Evolutionary conservation across 805 yeast genomes (phyloP).

Genomic region (Wickerhamomyces bovis): DNA sequence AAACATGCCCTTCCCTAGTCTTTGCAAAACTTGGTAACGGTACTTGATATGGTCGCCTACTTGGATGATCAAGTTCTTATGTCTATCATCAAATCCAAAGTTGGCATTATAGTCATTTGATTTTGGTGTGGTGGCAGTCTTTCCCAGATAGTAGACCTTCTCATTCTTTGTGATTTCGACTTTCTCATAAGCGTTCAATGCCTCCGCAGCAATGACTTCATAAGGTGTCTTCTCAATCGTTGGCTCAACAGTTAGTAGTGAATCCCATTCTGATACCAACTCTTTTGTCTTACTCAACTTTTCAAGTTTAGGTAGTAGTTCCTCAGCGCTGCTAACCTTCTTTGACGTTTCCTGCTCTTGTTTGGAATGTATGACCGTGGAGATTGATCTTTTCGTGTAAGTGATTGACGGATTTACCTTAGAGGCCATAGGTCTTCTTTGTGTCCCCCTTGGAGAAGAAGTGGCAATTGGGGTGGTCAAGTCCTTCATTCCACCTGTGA

Average conservation of each 20-base stretch:
- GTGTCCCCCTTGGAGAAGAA: constrained; percentile 4
- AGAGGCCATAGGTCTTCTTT: not conserved
- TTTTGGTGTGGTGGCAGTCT: constrained; percentile 1
- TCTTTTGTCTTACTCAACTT: constrained; percentile 13
- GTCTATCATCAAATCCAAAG: constrained; percentile 64
- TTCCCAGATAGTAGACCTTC: constrained; percentile 47
- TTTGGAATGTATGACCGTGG: not conserved
- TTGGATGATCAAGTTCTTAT: constrained; percentile 52
- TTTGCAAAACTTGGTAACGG: constrained; percentile 54
- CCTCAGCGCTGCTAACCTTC: constrained; percentile 7
- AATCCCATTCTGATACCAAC: constrained; percentile 6
- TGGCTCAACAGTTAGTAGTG: not conserved
- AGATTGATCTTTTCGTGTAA: not conserved
- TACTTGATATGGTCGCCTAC: constrained; percentile 70
- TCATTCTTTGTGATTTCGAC: constrained; percentile 51
- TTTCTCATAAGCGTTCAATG: constrained; percentile 48
- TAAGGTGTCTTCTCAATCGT: not conserved
- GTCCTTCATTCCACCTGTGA: constrained; percentile 13
- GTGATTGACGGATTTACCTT: not conserved
- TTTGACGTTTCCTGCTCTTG: not conserved
- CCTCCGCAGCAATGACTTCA: constrained; percentile 4
- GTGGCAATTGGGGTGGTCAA: constrained; percentile 3
- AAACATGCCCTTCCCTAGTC: constrained; percentile 75
- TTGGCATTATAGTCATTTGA: constrained; percentile 10
- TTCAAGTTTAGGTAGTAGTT: constrained; percentile 7